phyloP scores from a whole-genome alignment of 176 grass and related monocot species.

The Olyra latifolia region DNA sequence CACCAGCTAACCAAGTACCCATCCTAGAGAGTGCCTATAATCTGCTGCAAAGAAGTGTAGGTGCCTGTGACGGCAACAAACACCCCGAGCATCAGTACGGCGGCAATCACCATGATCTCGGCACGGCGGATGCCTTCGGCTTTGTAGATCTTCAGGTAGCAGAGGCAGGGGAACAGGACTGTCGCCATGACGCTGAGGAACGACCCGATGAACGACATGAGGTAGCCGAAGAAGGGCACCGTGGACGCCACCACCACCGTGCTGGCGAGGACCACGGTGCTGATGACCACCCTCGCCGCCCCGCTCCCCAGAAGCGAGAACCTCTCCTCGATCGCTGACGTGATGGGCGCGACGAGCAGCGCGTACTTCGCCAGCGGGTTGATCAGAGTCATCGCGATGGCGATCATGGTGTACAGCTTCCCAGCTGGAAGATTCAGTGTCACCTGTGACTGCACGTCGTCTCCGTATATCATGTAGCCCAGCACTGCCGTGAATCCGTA shows the following conservation, averaged over 20 bases:
- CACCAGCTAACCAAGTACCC: background rate
- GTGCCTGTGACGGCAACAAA: slow-evolving; percentile 40
- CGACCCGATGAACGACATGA: slow-evolving; percentile 48
- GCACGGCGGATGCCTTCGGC: background rate
- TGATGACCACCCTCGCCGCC: slow-evolving; percentile 25
- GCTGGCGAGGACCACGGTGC: slow-evolving; percentile 38
- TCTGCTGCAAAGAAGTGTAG: slow-evolving; percentile 45
- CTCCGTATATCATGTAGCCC: slow-evolving; percentile 51
- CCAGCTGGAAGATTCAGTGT: slow-evolving; percentile 44
- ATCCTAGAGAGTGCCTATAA: slow-evolving; percentile 28
- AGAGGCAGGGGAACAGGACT: slow-evolving; percentile 42
- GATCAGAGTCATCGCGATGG: slow-evolving; percentile 45
- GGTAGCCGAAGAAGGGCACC: slow-evolving; percentile 47
- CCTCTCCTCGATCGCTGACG: slow-evolving; percentile 38
- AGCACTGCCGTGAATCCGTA: slow-evolving; percentile 42
- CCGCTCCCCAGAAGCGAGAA: background rate
- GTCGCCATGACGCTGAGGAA: slow-evolving; percentile 47
- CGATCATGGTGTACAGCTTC: slow-evolving; percentile 43
- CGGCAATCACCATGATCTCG: slow-evolving; percentile 29
- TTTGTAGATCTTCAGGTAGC: slow-evolving; percentile 56
- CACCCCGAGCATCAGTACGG: slow-evolving; percentile 42
- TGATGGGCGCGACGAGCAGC: slow-evolving; percentile 39
- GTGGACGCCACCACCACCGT: slow-evolving; percentile 45
- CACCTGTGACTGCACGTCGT: slow-evolving; percentile 47
- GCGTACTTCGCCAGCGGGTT: slow-evolving; percentile 49